Conservation (phyloP, 257 asterid genomes). For the Nicotiana tabacum region DNA sequence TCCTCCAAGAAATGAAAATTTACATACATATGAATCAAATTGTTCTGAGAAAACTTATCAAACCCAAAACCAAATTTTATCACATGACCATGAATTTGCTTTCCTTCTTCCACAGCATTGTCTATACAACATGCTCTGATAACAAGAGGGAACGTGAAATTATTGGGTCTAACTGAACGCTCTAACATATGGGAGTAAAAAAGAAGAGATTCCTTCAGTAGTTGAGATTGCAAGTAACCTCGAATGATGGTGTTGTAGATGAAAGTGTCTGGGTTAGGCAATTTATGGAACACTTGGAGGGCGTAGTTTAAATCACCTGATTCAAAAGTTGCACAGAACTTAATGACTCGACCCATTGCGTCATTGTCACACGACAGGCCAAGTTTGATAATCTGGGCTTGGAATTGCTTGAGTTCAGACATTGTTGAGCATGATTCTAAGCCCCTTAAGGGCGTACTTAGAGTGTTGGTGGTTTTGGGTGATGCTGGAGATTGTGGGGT, state of each 20-base stretch:
- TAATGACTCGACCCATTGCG: conserved; percentile 19
- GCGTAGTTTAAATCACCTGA: conserved; percentile 8
- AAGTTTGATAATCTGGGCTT: conserved; percentile 7
- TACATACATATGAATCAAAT: conserved; percentile 75
- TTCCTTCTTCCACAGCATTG: conserved; percentile 36
- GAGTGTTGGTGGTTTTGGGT: background rate
- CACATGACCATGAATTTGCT: conserved; percentile 66
- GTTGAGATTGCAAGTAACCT: conserved; percentile 1
- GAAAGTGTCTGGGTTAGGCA: conserved; percentile 16
- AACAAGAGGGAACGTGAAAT: conserved; percentile 60
- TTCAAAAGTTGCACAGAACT: background rate
- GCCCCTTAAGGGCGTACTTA: background rate
- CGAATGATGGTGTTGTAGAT: conserved; percentile 12
- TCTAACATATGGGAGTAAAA: conserved; percentile 48
- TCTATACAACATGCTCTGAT: conserved; percentile 56
- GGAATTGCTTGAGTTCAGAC: conserved; percentile 14
- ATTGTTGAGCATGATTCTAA: conserved; percentile 19
- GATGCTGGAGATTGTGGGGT: background rate
- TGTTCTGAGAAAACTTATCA: conserved; percentile 67
- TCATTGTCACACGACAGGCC: conserved; percentile 15
- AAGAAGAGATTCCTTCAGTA: conserved; percentile 27
- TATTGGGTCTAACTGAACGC: conserved; percentile 40
- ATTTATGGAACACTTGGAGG: conserved; percentile 7
- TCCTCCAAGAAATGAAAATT: conserved; percentile 46
- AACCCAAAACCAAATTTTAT: conserved; percentile 49